Evolutionary conservation across 176 grass and related monocot genomes (phyloP), one percentile per base, ranked within the genome.

Genomic region (Avena insularis): DNA sequence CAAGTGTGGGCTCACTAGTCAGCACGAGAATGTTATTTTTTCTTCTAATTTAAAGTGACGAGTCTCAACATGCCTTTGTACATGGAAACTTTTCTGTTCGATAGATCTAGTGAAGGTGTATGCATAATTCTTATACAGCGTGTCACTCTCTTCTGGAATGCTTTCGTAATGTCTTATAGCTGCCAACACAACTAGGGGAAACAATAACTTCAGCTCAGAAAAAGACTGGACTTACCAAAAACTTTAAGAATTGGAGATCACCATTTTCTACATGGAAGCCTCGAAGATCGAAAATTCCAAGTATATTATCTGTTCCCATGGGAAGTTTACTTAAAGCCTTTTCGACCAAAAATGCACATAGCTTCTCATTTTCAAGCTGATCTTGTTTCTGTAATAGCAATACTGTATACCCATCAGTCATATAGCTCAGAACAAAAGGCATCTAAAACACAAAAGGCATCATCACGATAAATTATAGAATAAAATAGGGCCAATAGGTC

Each of bases 261-360:
- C 82, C 89, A 85, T 98, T 98, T 84, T 98, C 94, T 38, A 77
- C 72, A 35, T 60, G n/a, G 19, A 96, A 98, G 20, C 87, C 90
- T 84, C 80, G 83, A 78, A 96, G 94, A 87, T 96, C 84, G 67
- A 96, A 88, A 74, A 96, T 98, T 20, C 89, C 97, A 36, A 98
- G 90, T 67, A 98, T 96, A 75, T 94, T 85, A 55, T 96, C 87
- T 80, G 71, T 80, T 75, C 97, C 92, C 56, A 79, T 25, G 36
- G 92, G 92, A 89, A 98, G 90, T 86, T 78, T 90, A 75, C 72
- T 94, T 75, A 98, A 75, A 85, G 94, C 94, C 71, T 89, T 93
- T 87, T 98, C 97, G 62, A 96, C 63, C 65, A 98, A 87, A 85
- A 93, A 91, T 38, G 93, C 85, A 46, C 93, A 96, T 13, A 98